Evolutionary conservation across 345 rosid genomes (phyloP).

Genomic region (Syzygium jambos): DNA sequence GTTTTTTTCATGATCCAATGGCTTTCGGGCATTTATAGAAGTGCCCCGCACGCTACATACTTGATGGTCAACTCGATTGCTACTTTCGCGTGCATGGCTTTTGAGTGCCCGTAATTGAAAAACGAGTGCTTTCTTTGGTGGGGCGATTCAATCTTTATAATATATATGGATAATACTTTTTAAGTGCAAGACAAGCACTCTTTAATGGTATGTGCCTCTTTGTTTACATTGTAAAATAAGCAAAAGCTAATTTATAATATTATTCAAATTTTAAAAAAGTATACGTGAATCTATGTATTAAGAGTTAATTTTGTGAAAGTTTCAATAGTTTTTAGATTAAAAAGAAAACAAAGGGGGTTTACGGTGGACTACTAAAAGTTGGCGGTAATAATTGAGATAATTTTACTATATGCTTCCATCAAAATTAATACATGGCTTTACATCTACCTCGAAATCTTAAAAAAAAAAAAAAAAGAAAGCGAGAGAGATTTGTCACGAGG

Average conservation of each 20-base stretch:
- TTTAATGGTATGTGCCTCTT: fast-evolving
- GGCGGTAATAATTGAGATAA: not conserved
- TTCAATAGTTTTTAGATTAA: not conserved
- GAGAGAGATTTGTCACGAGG: not conserved
- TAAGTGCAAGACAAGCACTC: fast-evolving
- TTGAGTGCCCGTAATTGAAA: not conserved
- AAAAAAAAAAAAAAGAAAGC: not conserved
- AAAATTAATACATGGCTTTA: not conserved
- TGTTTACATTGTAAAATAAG: not conserved
- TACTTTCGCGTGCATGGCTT: not conserved
- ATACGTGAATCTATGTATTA: not conserved
- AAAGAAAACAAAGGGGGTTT: not conserved
- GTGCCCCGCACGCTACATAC: not conserved
- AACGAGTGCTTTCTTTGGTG: fast-evolving
- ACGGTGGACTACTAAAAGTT: no score
- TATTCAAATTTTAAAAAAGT: not conserved
- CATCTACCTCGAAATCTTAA: not conserved
- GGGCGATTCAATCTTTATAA: not conserved
- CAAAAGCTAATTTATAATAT: not conserved
- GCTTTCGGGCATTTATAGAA: not conserved
- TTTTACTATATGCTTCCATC: not conserved
- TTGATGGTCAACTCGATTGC: not conserved
- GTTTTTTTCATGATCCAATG: not conserved
- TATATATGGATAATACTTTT: no score
- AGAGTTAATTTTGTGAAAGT: not conserved